A percentile compares a stretch with the other conserved stretches of the same genome.
phyloP scores from a whole-genome alignment of 257 asterid genomes.

The Solanum etuberosum region DNA sequence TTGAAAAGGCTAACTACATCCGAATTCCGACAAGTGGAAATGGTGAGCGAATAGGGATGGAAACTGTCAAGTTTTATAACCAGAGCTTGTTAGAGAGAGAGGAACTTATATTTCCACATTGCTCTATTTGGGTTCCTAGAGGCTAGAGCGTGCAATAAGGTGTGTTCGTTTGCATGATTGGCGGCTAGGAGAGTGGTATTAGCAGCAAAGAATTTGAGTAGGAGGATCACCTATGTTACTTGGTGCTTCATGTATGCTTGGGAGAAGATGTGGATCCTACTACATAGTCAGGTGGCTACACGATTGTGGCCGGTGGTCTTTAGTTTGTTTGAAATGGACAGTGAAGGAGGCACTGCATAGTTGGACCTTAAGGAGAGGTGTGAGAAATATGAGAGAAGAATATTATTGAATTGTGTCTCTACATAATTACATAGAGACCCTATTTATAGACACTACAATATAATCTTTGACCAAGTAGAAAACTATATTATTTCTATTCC shows the following conservation, averaged over 20 bases:
- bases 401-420: too few relatives aligned
- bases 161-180: not conserved
- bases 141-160: not conserved
- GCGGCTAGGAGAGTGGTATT: not conserved
- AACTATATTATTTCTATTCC: too few relatives aligned
- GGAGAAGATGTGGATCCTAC: not conserved
- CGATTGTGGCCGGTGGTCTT: too few relatives aligned
- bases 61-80: not conserved
- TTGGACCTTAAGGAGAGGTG: not conserved
- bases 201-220: not conserved
- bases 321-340: not conserved
- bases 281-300: not conserved
- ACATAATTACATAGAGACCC: too few relatives aligned
- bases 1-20: not conserved
- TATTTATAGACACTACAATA: too few relatives aligned
- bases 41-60: not conserved
- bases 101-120: not conserved
- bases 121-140: not conserved
- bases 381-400: too few relatives aligned
- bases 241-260: not conserved
- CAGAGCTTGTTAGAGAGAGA: not conserved
- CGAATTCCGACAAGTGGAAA: not conserved
- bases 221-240: not conserved
- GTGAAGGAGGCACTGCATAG: not conserved
- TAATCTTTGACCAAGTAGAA: too few relatives aligned